Percentiles rank a stretch among this genome's conserved stretches.
phyloP scores from a whole-genome alignment of 2,329 filamentous ascomycete genomes.

The Coniochaeta pulveracea region DNA sequence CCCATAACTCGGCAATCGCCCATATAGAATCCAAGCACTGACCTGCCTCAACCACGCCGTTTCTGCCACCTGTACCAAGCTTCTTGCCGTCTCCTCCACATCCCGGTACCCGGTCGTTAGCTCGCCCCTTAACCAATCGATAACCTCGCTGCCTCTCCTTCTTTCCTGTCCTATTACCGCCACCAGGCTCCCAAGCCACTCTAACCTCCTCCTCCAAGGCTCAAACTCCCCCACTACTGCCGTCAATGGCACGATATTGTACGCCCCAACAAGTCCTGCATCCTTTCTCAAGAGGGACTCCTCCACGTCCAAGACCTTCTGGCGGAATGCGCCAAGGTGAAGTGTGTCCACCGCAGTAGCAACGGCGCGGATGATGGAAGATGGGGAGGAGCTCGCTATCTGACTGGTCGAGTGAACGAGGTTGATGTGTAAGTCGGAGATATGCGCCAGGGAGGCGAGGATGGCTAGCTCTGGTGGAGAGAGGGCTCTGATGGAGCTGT shows the following conservation, averaged over 20 bases:
- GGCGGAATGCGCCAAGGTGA: conserved; percentile 72
- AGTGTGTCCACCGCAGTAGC: conserved; percentile 64
- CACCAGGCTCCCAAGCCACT: conserved; percentile 72
- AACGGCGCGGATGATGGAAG: conserved; percentile 77
- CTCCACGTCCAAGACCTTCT: conserved; percentile 77
- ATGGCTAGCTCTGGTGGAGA: conserved; percentile 77
- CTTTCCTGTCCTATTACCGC: conserved; percentile 47
- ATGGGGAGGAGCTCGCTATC: conserved; percentile 61
- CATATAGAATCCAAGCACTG: conserved; percentile 84
- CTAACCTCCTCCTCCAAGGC: conserved; percentile 73
- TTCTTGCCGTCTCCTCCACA: conserved; percentile 64
- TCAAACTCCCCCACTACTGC: conserved; percentile 74
- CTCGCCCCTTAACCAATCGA: conserved; percentile 65
- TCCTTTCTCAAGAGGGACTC: conserved; percentile 64
- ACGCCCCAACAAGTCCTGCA: conserved; percentile 72
- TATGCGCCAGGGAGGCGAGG: conserved; percentile 61
- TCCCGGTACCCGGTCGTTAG: conserved; percentile 82
- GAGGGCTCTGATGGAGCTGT: conserved; percentile 35
- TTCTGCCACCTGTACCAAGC: conserved; percentile 69
- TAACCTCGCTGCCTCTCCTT: conserved; percentile 51
- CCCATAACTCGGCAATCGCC: conserved; percentile 67
- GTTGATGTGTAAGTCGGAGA: conserved; percentile 68
- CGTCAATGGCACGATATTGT: conserved; percentile 86
- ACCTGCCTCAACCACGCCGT: conserved; percentile 85
- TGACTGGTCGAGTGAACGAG: conserved; percentile 55